Evolutionary conservation across 176 grass and related monocot genomes (phyloP).

Genomic region (sorghum (Sorghum bicolor)): Sorghum_bicolor_NCBIv3 NC_012875.2:44361501-44362000

Average conservation of each 20-base stretch:
- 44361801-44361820: background rate
- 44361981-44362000: background rate
- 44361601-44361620: background rate
- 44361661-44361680: conserved; percentile 88
- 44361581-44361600: background rate
- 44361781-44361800: background rate
- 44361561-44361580: background rate
- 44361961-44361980: background rate
- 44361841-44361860: background rate
- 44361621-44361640: conserved; percentile 50
- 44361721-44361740: background rate
- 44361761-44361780: background rate
- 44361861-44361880: background rate
- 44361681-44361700: conserved; percentile 94
- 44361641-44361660: conserved; percentile 67
- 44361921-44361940: background rate
- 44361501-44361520: background rate
- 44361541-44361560: background rate
- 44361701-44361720: conserved; percentile 35
- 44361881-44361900: background rate
- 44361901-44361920: background rate
- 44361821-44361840: background rate
- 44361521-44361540: background rate
- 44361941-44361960: background rate
- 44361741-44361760: background rate